Evolutionary conservation across 2,329 filamentous ascomycete genomes (phyloP).

Genomic region (Diaporthe helianthi): DNA sequence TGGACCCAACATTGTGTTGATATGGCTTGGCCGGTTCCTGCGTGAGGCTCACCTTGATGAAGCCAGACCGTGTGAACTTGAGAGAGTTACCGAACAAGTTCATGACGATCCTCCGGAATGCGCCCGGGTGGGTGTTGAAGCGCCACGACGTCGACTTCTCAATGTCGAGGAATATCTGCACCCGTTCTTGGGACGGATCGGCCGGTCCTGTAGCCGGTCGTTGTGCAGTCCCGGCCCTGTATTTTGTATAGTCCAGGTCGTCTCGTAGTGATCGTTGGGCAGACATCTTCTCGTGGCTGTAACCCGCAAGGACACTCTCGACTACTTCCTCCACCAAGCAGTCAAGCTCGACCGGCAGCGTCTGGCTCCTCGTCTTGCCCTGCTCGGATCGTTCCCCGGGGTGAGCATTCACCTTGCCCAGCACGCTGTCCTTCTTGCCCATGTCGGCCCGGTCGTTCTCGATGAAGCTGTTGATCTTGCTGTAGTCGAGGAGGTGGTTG

Average conservation of each 20-base stretch:
- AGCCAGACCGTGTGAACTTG: constrained; percentile 53
- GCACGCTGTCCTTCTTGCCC: constrained; percentile 30
- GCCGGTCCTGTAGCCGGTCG: not conserved
- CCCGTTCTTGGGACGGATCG: constrained; percentile 1
- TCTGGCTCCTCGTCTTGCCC: constrained; percentile 42
- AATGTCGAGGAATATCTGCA: constrained; percentile 52
- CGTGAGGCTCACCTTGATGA: constrained; percentile 36
- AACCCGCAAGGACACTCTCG: constrained; percentile 46
- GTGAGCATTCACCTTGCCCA: constrained; percentile 31
- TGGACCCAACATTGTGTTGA: not conserved
- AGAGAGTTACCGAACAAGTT: constrained; percentile 61
- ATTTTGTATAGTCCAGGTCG: not conserved
- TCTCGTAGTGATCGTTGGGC: constrained; percentile 11
- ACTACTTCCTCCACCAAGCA: constrained; percentile 45
- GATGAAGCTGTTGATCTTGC: constrained; percentile 54
- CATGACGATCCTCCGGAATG: constrained; percentile 56
- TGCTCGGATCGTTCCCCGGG: constrained; percentile 34
- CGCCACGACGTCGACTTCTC: constrained; percentile 52
- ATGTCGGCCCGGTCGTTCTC: constrained; percentile 1
- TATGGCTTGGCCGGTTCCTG: constrained; percentile 42
- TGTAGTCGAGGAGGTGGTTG: constrained; percentile 55
- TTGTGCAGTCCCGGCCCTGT: constrained; percentile 1
- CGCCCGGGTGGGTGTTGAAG: constrained; percentile 59
- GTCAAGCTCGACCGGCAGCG: constrained; percentile 39
- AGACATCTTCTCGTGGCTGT: constrained; percentile 40